Evolutionary conservation across 768 basidiomycete species (phyloP), one percentile per base, ranked within the genome.

Genomic region (Hebeloma cylindrosporum): DNA sequence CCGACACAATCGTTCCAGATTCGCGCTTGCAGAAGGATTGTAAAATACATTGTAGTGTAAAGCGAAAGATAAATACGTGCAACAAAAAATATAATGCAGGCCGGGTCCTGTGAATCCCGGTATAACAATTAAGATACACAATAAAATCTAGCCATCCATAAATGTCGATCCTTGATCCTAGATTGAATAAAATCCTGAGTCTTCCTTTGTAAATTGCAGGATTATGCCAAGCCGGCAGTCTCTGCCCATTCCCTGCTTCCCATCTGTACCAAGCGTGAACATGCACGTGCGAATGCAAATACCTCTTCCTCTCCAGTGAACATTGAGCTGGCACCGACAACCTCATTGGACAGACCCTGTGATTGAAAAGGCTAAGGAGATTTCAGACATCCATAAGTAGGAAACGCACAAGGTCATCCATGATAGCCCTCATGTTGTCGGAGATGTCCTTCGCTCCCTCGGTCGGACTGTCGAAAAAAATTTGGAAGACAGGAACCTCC

Each of bases 301-400:
- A 97, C 62, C 65, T 98, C 96, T 64, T 98, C 96, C 58, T 98
- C 94, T 3, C 95, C 94, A 0, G 85, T 86, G 61, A 98, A 98
- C 71, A 99, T 88, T 31, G 92, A 86, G 50, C 87, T 91, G 1
- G 75, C 72, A 25, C 92, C 89, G 13, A 95, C 86, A 14, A 78
- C 68, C 21, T 92, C 82, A 17, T 75, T 76, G 1, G 86, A 76
- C 1, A 97, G 71, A 14, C 93, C 93, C 91, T 94, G 52, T 23
- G n/a, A 28, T 11, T 14, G 10, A 3, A 45, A 43, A 40, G 16
- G 23, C 22, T 32, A 44, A 26, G 25, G 43, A 31, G 48, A 45
- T 41, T 58, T 13, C 41, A 18, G 36, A 13, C 29, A 5, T 16
- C 50, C 28, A 33, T 10, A 36, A 45, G 14, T 21, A 39, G 29